Conservation (phyloP, 306 rosid species). For the Heteromeles arbutifolia region DNA sequence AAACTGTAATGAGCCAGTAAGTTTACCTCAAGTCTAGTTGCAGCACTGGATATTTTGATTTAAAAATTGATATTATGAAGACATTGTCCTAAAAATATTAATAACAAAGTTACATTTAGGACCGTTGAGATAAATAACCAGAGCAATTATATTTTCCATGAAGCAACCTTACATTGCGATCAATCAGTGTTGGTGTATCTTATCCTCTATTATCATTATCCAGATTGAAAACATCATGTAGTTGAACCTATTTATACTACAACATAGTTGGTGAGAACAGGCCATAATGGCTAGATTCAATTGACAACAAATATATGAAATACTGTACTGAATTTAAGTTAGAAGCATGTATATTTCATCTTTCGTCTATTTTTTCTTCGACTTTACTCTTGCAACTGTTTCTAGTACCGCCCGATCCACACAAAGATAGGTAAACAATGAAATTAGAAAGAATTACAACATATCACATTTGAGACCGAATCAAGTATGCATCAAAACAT, state of each 20-base stretch:
- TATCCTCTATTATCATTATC: conserved; percentile 75
- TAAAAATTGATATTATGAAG: conserved; percentile 44
- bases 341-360: conserved; percentile 72
- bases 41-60: conserved; percentile 50
- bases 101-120: background rate
- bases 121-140: background rate
- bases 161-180: conserved; percentile 62
- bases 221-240: conserved; percentile 74
- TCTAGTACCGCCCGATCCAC: conserved; percentile 85
- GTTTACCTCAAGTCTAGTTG: conserved; percentile 45
- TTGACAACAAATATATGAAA: conserved; percentile 1
- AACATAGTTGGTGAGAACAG: background rate
- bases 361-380: conserved; percentile 90
- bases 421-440: background rate
- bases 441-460: conserved; percentile 1
- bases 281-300: conserved; percentile 1
- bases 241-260: conserved; percentile 49
- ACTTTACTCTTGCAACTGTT: conserved; percentile 90
- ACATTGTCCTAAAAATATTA: conserved; percentile 33
- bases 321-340: conserved; percentile 8
- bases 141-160: conserved; percentile 3
- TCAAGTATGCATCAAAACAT: background rate
- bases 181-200: conserved; percentile 89
- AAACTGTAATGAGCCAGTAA: background rate
- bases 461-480: conserved; percentile 33